Conservation (phyloP, 1,139 yeast genomes). For the Kazachstania sp. region DNA sequence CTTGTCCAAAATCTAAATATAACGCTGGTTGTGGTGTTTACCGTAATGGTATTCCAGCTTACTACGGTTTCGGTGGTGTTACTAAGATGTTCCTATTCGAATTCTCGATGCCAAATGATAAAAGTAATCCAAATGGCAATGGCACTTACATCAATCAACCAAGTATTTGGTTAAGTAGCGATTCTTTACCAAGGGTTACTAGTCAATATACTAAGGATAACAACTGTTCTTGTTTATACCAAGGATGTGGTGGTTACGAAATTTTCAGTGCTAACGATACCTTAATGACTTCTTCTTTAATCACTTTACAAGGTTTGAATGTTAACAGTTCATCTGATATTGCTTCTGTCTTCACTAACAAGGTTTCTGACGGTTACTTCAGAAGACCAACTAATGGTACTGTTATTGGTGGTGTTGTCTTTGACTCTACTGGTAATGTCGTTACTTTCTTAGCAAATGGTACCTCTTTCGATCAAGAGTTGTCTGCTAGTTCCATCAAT, state of each 20-base stretch:
- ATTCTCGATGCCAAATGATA: conserved; percentile 52
- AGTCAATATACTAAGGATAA: conserved; percentile 55
- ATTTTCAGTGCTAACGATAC: conserved; percentile 45
- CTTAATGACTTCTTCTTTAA: conserved; percentile 53
- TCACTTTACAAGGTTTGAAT: conserved; percentile 51
- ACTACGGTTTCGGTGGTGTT: conserved; percentile 59
- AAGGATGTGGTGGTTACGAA: conserved; percentile 80
- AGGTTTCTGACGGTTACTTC: conserved; percentile 48
- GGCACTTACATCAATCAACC: conserved; percentile 51
- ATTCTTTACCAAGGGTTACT: conserved; percentile 62
- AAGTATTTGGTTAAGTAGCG: conserved; percentile 65
- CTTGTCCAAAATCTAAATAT: conserved; percentile 43
- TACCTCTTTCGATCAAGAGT: conserved; percentile 38
- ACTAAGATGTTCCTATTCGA: conserved; percentile 64
- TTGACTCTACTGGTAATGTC: conserved; percentile 49
- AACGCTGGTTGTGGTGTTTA: conserved; percentile 42
- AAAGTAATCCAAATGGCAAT: conserved; percentile 30
- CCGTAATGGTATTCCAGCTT: conserved; percentile 63
- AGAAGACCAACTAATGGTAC: conserved; percentile 37
- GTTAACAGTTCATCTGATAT: conserved; percentile 20
- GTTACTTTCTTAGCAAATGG: conserved; percentile 48
- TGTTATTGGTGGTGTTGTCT: conserved; percentile 62
- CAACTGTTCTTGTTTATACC: conserved; percentile 64
- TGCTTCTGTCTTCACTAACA: conserved; percentile 45
- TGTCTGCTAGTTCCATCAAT: conserved; percentile 21